Evolutionary conservation across 768 basidiomycete species (phyloP).

Genomic region (Mycena pura): DNA sequence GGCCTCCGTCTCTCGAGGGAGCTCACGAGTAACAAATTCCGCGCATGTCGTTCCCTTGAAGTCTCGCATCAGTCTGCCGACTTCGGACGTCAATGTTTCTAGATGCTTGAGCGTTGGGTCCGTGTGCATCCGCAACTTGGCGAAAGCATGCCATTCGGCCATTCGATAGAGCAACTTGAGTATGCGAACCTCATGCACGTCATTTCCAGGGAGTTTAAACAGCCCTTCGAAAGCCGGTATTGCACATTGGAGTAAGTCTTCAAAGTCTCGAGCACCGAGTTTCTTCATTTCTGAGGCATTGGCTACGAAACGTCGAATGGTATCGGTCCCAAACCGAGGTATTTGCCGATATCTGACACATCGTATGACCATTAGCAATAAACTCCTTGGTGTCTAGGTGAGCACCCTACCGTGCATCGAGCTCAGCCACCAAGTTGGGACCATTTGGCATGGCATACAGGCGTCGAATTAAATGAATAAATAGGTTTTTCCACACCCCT

Average conservation of each 20-base stretch:
- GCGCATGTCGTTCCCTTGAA: conserved; percentile 38
- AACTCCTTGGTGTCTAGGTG: too few relatives aligned
- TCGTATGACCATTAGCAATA: not conserved
- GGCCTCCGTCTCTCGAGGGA: conserved; percentile 35
- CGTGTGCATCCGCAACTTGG: conserved; percentile 46
- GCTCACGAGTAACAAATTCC: conserved; percentile 33
- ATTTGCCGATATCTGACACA: conserved; percentile 24
- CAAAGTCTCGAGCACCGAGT: conserved; percentile 37
- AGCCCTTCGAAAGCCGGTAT: conserved; percentile 44
- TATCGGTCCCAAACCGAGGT: conserved; percentile 25
- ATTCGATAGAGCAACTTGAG: conserved; percentile 37
- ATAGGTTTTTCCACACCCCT: conserved; percentile 43
- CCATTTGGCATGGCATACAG: conserved; percentile 30
- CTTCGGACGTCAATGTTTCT: conserved; percentile 21
- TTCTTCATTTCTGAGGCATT: conserved; percentile 37
- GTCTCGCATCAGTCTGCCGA: conserved; percentile 33
- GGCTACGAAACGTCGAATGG: conserved; percentile 33
- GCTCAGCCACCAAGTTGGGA: conserved; percentile 22
- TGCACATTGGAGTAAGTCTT: conserved; percentile 42
- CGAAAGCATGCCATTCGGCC: conserved; percentile 42
- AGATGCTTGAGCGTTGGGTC: conserved; percentile 37
- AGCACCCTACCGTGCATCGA: conserved; percentile 32
- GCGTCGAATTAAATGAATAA: conserved; percentile 43
- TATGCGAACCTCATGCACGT: conserved; percentile 30
- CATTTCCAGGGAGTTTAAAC: conserved; percentile 21